phyloP scores from a whole-genome alignment of 371 early-diverging fungal species.

The Actinomortierella ambigua region DNA sequence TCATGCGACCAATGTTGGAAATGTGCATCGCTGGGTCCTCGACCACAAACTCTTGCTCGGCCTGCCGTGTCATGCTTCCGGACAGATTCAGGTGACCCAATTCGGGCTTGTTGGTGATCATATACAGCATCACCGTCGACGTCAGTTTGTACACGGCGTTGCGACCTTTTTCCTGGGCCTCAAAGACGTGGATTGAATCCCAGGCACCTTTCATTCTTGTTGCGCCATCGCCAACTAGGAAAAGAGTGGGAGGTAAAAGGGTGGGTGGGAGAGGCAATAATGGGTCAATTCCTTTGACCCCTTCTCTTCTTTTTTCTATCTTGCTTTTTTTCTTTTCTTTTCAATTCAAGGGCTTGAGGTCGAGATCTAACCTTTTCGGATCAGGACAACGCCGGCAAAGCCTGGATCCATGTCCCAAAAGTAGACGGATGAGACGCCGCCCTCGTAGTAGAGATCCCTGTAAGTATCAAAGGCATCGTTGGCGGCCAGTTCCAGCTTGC shows the following conservation, averaged over 20 bases:
- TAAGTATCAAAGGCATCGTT: slow-evolving; percentile 97
- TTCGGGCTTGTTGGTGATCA: slow-evolving; percentile 70
- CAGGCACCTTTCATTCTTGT: slow-evolving; percentile 89
- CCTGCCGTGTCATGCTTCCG: slow-evolving; percentile 93
- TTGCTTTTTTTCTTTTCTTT: neutral
- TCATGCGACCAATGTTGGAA: slow-evolving; percentile 94
- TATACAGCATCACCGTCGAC: slow-evolving; percentile 94
- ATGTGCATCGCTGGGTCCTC: slow-evolving; percentile 84
- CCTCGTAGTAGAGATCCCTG: slow-evolving; percentile 95
- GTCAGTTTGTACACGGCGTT: slow-evolving; percentile 92
- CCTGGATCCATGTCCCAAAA: slow-evolving; percentile 84
- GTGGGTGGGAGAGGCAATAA: neutral
- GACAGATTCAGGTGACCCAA: slow-evolving; percentile 85
- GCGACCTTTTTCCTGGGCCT: slow-evolving; percentile 80
- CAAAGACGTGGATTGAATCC: slow-evolving; percentile 98
- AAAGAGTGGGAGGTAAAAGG: neutral
- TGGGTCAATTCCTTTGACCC: neutral
- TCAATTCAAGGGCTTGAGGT: neutral
- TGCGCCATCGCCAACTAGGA: slow-evolving; percentile 66
- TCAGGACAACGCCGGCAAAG: slow-evolving; percentile 94
- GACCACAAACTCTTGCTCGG: slow-evolving; percentile 80
- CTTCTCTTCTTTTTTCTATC: neutral
- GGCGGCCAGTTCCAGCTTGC: slow-evolving; percentile 89
- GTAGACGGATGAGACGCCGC: slow-evolving; percentile 96
- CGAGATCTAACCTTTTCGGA: slow-evolving; percentile 87